Percentiles rank a stretch among this genome's conserved stretches.
These are phyloP conservation scores for Pythium periplocum DNA, from an alignment of 352 stramenopile genomes.

Conservation along the genomic window DNA sequence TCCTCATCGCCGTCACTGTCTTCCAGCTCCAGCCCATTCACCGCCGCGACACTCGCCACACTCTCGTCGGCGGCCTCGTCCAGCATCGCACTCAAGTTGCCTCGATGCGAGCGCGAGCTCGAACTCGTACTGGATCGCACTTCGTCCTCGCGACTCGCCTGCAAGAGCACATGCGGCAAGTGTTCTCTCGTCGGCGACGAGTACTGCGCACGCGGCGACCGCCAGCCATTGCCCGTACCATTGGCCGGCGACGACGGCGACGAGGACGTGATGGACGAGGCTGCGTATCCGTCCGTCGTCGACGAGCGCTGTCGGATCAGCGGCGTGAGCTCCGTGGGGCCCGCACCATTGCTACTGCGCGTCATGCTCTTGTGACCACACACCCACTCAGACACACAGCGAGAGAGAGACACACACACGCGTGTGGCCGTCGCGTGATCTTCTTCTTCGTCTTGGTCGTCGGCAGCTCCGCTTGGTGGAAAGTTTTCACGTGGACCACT, in stretches of 20 bases:
- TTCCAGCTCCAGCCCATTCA: constrained; percentile 14
- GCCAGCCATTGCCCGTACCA: background rate
- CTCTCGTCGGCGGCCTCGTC: background rate
- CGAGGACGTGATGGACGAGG: background rate
- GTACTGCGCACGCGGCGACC: constrained; percentile 4
- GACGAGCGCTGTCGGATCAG: constrained; percentile 26
- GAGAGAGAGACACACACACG: too few species aligned
- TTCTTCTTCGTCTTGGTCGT: too few species aligned
- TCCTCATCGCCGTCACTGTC: constrained; percentile 14
- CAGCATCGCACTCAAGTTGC: constrained; percentile 7
- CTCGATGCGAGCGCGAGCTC: background rate
- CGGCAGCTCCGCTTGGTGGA: too few species aligned
- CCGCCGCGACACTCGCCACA: too few species aligned
- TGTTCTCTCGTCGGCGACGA: constrained; percentile 3
- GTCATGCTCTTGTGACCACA: background rate
- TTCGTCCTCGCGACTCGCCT: background rate
- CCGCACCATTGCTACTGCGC: constrained; percentile 5
- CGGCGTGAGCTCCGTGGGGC: constrained; percentile 51
- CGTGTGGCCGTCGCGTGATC: too few species aligned
- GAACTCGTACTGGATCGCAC: background rate
- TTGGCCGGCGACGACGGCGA: constrained; percentile 4
- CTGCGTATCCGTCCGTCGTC: background rate
- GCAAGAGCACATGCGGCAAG: background rate
- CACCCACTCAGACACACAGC: too few species aligned
- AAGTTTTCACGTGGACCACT: too few species aligned